Evolutionary conservation across 2,329 filamentous ascomycete genomes (phyloP).

Genomic region (Aspergillus hiratsukae): DNA sequence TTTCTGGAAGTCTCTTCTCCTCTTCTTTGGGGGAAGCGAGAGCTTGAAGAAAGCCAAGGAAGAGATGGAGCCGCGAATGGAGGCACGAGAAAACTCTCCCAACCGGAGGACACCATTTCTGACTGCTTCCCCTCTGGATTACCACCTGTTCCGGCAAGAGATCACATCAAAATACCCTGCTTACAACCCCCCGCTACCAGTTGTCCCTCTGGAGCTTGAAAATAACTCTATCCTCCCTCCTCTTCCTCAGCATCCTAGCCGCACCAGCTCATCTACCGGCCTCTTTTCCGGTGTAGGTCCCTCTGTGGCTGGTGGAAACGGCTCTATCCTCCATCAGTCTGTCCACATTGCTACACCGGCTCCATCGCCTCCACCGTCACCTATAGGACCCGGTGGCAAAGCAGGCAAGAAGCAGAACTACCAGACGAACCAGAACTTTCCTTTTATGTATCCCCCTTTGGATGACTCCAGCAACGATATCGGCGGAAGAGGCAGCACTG

Average conservation of each 20-base stretch:
- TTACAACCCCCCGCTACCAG: constrained; percentile 80
- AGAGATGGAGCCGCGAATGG: constrained; percentile 55
- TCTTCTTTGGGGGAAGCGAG: constrained; percentile 75
- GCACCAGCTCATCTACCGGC: constrained; percentile 57
- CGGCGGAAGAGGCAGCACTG: constrained; percentile 81
- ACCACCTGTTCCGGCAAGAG: constrained; percentile 93
- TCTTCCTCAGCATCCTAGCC: constrained; percentile 67
- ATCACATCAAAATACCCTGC: constrained; percentile 97
- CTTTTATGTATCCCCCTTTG: constrained; percentile 91
- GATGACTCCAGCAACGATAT: constrained; percentile 84
- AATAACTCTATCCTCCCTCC: constrained; percentile 88
- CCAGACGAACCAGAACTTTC: constrained; percentile 97
- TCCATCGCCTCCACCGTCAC: constrained; percentile 90
- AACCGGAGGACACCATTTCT: constrained; percentile 70
- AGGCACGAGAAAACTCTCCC: constrained; percentile 40
- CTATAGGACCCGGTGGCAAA: constrained; percentile 76
- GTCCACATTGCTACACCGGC: constrained; percentile 98
- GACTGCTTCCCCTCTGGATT: constrained; percentile 89
- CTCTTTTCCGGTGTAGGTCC: constrained; percentile 55
- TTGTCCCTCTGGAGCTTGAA: constrained; percentile 81
- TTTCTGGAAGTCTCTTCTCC: constrained; percentile 85
- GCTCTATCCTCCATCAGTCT: constrained; percentile 86
- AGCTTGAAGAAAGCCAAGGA: constrained; percentile 71
- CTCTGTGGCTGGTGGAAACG: constrained; percentile 40
- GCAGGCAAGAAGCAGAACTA: constrained; percentile 98